phyloP scores from a whole-genome alignment of 2,329 filamentous ascomycete species.

The Neoscytalidium dimidiatum region DNA sequence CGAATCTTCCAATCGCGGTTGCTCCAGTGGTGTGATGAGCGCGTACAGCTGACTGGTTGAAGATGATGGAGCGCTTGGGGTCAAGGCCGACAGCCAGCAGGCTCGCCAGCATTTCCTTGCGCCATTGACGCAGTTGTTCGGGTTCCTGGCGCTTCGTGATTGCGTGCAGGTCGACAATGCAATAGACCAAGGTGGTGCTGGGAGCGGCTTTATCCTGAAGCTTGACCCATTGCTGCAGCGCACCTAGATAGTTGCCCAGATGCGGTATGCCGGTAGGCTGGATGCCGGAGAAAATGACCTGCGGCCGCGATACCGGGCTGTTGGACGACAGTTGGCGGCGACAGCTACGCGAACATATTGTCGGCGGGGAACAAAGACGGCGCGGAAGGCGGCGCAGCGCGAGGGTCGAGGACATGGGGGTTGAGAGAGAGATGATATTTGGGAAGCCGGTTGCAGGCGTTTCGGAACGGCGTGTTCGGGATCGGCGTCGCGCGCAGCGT shows the following conservation, averaged over 20 bases:
- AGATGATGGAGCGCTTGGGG: slow-evolving; percentile 74
- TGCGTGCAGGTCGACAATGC: slow-evolving; percentile 90
- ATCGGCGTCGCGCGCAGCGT: slow-evolving; percentile 1
- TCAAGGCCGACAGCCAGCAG: slow-evolving; percentile 83
- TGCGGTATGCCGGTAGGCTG: slow-evolving; percentile 95
- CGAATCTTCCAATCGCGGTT: not conserved
- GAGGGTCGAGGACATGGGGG: not conserved
- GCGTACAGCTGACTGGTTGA: slow-evolving; percentile 76
- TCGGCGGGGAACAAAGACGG: not conserved
- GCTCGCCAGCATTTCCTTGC: slow-evolving; percentile 74
- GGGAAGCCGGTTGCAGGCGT: not conserved
- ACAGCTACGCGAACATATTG: not conserved
- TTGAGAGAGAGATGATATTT: not conserved
- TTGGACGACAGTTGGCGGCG: not conserved
- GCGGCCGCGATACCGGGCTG: not conserved
- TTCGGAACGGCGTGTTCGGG: not conserved
- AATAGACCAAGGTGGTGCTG: slow-evolving; percentile 71
- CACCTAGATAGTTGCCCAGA: slow-evolving; percentile 92
- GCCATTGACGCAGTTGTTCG: slow-evolving; percentile 61
- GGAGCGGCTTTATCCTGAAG: slow-evolving; percentile 67
- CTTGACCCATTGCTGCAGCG: slow-evolving; percentile 80
- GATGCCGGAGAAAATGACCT: slow-evolving; percentile 88
- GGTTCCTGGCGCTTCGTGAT: slow-evolving; percentile 77
- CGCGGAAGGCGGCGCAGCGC: slow-evolving; percentile 10
- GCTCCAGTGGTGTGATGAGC: not conserved